Percentiles rank a stretch among this genome's conserved stretches.
Conservation (phyloP, 2,329 filamentous ascomycete genomes). For the Fusarium nurragi region DNA sequence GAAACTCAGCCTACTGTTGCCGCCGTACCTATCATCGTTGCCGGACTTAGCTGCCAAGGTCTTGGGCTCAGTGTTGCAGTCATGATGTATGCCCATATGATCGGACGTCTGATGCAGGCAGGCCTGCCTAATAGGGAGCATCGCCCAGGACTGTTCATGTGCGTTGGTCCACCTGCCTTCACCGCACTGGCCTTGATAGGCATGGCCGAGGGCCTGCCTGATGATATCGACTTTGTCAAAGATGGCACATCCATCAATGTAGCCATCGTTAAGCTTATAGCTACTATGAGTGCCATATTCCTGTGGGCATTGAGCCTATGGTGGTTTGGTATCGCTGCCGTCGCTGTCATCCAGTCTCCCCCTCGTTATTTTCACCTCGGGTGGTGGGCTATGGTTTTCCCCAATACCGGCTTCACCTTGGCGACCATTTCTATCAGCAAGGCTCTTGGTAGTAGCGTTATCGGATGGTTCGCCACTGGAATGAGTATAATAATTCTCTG, state of each 20-base stretch:
- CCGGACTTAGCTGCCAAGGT: constrained; percentile 74
- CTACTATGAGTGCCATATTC: constrained; percentile 61
- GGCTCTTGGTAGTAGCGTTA: constrained; percentile 54
- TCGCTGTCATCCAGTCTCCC: constrained; percentile 49
- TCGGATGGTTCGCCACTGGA: constrained; percentile 59
- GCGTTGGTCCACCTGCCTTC: constrained; percentile 76
- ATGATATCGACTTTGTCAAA: constrained; percentile 55
- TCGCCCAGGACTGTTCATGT: constrained; percentile 77
- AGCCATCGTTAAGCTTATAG: constrained; percentile 55
- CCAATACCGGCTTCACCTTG: constrained; percentile 67
- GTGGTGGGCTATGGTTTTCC: constrained; percentile 72
- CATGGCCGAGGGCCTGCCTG: constrained; percentile 61
- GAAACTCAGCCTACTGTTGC: constrained; percentile 65
- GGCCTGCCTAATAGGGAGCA: constrained; percentile 68
- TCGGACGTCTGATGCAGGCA: constrained; percentile 72
- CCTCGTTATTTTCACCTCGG: constrained; percentile 65
- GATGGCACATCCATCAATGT: constrained; percentile 52
- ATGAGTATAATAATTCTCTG: constrained; percentile 60
- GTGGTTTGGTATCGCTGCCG: constrained; percentile 59
- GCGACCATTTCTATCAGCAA: constrained; percentile 63
- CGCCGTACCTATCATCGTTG: constrained; percentile 70
- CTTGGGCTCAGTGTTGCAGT: constrained; percentile 72
- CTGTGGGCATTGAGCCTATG: constrained; percentile 71
- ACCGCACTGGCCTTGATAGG: constrained; percentile 75
- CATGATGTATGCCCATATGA: constrained; percentile 77